Base-by-base conservation (phyloP, 352 stramenopile species). In the Globisporangium paddicum region DNA sequence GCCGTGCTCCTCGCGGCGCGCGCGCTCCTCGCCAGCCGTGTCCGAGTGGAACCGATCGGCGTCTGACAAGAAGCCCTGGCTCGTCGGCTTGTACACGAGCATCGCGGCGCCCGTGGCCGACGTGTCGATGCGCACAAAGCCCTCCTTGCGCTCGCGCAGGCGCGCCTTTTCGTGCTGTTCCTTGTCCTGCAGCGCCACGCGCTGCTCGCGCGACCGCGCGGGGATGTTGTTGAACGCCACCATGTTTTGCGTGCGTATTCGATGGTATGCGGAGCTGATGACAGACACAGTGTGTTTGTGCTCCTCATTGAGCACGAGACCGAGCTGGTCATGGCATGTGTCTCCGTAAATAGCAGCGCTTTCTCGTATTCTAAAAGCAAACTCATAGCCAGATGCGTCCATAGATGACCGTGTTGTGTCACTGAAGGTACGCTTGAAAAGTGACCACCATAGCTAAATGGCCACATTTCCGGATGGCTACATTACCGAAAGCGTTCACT, bases 41-140 rank as follows among this genome's bases (percentile, higher is more conserved):
- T 97, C 90, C 30, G 87, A 90, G 59, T 97, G 87, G 69, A 96
- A 97, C 9, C 89, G 73, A 41, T 97, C 87, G 26, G 85, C 75
- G 60, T 96, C 84, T 25, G 76, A 79, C 66, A 97, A 82, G 64
- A 80, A 97, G 3, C 87, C 90, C 38, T 85, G 81, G 52, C 73
- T 85, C 28, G 73, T 65, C 0, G 66, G 63, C 1, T 70, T 70
- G 57, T 86, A 90, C 46, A 86, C 81, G 16, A 90, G 59, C 79
- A 93, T 90, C 21, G 79, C 83, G 58, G 62, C 77, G 30, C 81
- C 76, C n/a, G 71, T 75, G 42, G 67, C 76, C 4, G 74, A 85
- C 18, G 80, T 89, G 69, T 93, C 82, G 9, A 90, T 74, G 44
- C 81, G 76, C 38, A 86, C 69, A 40, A 84, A 86, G 44, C 71